Evolutionary conservation across 2,329 filamentous ascomycete genomes (phyloP).

Genomic region (Xylariaceae sp.): DNA sequence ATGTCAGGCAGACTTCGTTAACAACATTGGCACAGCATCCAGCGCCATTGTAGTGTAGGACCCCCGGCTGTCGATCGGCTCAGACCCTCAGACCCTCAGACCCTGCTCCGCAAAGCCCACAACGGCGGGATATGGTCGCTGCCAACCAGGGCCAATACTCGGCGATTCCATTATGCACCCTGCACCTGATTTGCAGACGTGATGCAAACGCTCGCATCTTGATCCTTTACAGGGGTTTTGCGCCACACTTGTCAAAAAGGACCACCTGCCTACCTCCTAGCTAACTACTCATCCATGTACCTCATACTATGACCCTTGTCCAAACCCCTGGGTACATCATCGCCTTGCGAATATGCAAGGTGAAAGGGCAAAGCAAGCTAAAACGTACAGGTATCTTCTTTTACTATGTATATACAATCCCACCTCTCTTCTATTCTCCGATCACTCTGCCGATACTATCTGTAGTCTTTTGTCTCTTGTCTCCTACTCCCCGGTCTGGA

Average conservation of each 20-base stretch:
- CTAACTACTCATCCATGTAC: slow-evolving; percentile 26
- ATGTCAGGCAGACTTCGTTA: too few relatives aligned
- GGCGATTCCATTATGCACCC: slow-evolving; percentile 37
- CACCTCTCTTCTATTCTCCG: slow-evolving; percentile 28
- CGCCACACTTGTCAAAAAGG: slow-evolving; percentile 38
- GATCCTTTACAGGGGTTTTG: slow-evolving; percentile 37
- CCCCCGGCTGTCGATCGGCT: slow-evolving; percentile 18
- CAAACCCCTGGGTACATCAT: slow-evolving; percentile 29
- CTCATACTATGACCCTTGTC: slow-evolving; percentile 25
- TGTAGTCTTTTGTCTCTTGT: slow-evolving; percentile 27
- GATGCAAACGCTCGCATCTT: slow-evolving; percentile 33
- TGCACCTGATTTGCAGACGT: slow-evolving; percentile 18
- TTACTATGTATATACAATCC: slow-evolving; percentile 27
- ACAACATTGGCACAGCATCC: slow-evolving; percentile 9
- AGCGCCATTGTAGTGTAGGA: slow-evolving; percentile 1
- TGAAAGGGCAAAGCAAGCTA: slow-evolving; percentile 28
- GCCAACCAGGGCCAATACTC: slow-evolving; percentile 38
- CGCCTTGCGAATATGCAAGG: slow-evolving; percentile 29
- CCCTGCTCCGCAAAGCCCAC: slow-evolving; percentile 31
- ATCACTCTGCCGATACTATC: slow-evolving; percentile 29
- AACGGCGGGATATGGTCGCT: slow-evolving; percentile 33
- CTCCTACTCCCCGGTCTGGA: slow-evolving; percentile 12
- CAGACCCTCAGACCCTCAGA: too few relatives aligned
- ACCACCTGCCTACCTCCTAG: too few relatives aligned
- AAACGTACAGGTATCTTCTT: slow-evolving; percentile 33